These are phyloP conservation scores for Lepraria neglecta DNA, from an alignment of 495 filamentous ascomycete species.

Conservation along the genomic window DNA sequence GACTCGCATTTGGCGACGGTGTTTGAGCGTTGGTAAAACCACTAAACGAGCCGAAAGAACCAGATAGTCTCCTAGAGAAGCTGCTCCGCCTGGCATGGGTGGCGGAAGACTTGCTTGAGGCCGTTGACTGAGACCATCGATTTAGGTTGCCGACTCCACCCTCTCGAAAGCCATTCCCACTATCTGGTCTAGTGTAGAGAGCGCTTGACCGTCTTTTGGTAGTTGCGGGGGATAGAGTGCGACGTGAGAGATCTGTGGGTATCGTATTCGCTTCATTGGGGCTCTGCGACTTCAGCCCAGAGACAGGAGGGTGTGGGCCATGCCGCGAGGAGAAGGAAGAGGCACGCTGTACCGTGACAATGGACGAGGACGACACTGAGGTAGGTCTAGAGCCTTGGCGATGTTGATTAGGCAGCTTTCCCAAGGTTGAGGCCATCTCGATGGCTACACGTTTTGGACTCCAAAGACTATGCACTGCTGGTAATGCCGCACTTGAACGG, in stretches of 20 bases:
- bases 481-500: neutral
- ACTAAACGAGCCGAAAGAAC: slow-evolving; percentile 35
- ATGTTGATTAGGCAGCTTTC: slow-evolving; percentile 24
- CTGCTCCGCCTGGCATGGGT: slow-evolving; percentile 43
- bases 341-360: slow-evolving; percentile 28
- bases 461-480: slow-evolving; percentile 5
- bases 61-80: slow-evolving; percentile 48
- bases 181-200: slow-evolving; percentile 29
- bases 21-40: slow-evolving; percentile 28
- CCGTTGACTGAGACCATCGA: slow-evolving; percentile 75
- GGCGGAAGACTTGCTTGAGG: slow-evolving; percentile 58
- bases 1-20: slow-evolving; percentile 21
- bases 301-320: slow-evolving; percentile 20
- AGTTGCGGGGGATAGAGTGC: slow-evolving; percentile 24
- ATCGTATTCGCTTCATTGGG: slow-evolving; percentile 22
- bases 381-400: slow-evolving; percentile 26
- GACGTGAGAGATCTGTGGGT: slow-evolving; percentile 18
- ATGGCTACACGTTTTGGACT: neutral
- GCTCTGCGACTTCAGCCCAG: slow-evolving; percentile 26
- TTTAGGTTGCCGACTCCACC: slow-evolving; percentile 63
- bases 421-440: slow-evolving; percentile 26
- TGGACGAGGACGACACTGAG: slow-evolving; percentile 29
- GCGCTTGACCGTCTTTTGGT: slow-evolving; percentile 26
- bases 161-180: slow-evolving; percentile 49
- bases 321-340: slow-evolving; percentile 23